phyloP scores from a whole-genome alignment of 306 rosid species.

The Delonix regia region DNA sequence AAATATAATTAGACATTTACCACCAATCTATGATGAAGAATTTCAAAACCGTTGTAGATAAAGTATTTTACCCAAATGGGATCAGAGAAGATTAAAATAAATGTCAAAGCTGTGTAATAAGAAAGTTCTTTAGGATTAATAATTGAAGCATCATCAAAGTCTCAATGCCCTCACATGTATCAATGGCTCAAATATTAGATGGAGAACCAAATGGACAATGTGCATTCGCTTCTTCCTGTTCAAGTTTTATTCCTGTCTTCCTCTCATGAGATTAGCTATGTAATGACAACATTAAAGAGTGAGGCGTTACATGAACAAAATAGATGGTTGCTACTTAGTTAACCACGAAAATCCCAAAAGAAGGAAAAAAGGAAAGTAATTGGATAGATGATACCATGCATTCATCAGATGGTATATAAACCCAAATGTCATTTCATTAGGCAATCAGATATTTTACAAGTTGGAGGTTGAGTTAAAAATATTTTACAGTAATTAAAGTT shows the following conservation, averaged over 20 bases:
- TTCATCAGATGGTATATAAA: not conserved
- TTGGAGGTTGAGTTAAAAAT: too few species aligned
- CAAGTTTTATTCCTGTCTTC: too few species aligned
- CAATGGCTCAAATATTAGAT: not conserved
- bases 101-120: slow-evolving; percentile 12
- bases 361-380: not conserved
- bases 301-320: not conserved
- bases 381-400: too few species aligned
- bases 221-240: not conserved
- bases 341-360: too few species aligned
- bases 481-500: too few species aligned
- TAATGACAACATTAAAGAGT: not conserved
- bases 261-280: not conserved
- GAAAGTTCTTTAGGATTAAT: slow-evolving; percentile 14
- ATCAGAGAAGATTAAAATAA: not conserved
- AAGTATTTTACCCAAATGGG: not conserved
- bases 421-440: not conserved
- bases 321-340: not conserved
- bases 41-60: not conserved
- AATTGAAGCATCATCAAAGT: slow-evolving; percentile 10
- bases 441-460: too few species aligned
- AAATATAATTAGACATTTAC: not conserved
- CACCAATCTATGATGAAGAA: not conserved
- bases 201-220: not conserved
- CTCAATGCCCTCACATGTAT: not conserved